Evolutionary conservation across 495 filamentous ascomycete species (phyloP), one percentile per base, ranked within the genome.

Genomic region (Podospora pseudoanserina): DNA sequence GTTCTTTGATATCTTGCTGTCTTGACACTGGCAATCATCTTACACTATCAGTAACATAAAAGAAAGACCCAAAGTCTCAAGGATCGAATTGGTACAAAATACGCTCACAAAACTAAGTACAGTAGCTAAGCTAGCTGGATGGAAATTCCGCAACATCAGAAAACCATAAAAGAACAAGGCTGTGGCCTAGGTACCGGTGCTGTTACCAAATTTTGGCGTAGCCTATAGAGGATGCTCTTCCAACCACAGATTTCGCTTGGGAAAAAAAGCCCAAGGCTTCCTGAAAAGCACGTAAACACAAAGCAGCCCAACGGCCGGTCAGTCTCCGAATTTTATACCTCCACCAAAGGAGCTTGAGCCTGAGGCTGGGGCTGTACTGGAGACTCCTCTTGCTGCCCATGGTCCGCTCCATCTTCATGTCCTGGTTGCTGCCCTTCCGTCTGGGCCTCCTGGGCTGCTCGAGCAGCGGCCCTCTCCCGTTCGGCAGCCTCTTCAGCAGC

Each of bases 401-500:
- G 30, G 2, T 19, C 32, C 3, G 15, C 32, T 18, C 3, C 19
- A 58, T 58, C 15, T 39, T 54, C 44, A 4, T 20, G 39, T 9
- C 39, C 15, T 49, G 39, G 39, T 13, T 11, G 39, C n/a, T 27
- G 26, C 15, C 60, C 18, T 30, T 62, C 60, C 23, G 23, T 13
- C 27, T 62, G 26, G 32, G 60, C 23, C 60, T 62, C 19, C 9
- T 62, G 39, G 15, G 39, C 60, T 18, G 64, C 72, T 26, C 44
- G 60, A 2, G 39, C 60, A 18, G 66, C 65, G 13, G 67, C 32
- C 56, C 67, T 56, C 19, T 67, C 65, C 16, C 39, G 67, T 26
- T 60, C 66, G 3, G 70, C 67, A 18, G 72, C 80, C 65, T 83
- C 83, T 64, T 80, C 81, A n/a, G 74, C 78, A 61, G 84, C 76